A percentile compares a stretch with the other conserved stretches of the same genome.
These are phyloP conservation scores for Hansenula lynferdii DNA, from an alignment of 1,139 yeast genomes.

Conservation along the genomic window DNA sequence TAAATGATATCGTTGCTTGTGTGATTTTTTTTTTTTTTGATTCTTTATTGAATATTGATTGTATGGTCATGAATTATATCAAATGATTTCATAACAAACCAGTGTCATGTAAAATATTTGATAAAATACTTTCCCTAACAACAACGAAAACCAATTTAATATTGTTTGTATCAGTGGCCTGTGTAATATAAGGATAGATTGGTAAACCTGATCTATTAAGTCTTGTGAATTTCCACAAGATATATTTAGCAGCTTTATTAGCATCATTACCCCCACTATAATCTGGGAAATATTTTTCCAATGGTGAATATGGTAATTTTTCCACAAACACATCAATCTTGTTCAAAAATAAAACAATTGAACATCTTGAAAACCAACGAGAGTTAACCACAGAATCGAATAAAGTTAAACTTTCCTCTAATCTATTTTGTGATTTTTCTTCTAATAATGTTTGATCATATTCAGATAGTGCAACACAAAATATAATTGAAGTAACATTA, in stretches of 20 bases:
- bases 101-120: constrained; percentile 78
- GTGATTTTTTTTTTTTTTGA: neutral
- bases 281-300: constrained; percentile 83
- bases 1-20: too few relatives aligned
- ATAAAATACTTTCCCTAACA: constrained; percentile 83
- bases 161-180: constrained; percentile 91
- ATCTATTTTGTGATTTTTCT: constrained; percentile 72
- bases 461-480: constrained; percentile 87
- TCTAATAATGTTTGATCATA: constrained; percentile 85
- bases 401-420: constrained; percentile 79
- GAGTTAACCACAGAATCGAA: constrained; percentile 91
- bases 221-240: constrained; percentile 86
- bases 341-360: constrained; percentile 80
- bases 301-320: constrained; percentile 75
- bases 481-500: constrained; percentile 82
- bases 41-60: neutral
- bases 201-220: constrained; percentile 78
- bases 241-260: constrained; percentile 91
- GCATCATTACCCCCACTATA: constrained; percentile 87
- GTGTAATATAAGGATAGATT: constrained; percentile 87
- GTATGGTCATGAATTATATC: too few relatives aligned
- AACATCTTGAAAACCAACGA: constrained; percentile 88
- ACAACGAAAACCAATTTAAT: constrained; percentile 88
- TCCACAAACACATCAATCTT: constrained; percentile 89
- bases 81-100: constrained; percentile 54